Conservation (phyloP, 148 eudicot species). For the Gaultheria prostrata region DNA sequence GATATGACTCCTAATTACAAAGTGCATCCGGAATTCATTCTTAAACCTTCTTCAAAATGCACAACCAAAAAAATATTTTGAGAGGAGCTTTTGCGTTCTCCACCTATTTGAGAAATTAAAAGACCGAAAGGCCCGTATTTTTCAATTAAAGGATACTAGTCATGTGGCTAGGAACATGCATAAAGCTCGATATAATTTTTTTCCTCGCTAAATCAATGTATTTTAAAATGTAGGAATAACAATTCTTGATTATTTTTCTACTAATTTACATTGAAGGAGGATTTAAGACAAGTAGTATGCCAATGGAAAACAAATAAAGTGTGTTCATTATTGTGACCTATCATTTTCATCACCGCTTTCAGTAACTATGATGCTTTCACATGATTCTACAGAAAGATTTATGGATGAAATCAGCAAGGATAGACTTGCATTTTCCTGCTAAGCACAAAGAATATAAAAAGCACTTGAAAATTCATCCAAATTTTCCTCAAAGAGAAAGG, state of each 20-base stretch:
- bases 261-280: neutral
- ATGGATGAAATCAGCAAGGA: neutral
- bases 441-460: neutral
- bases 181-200: too few relatives aligned
- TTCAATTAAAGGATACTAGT: too few relatives aligned
- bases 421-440: neutral
- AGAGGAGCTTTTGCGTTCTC: neutral
- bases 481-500: conserved; percentile 1
- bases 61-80: too few relatives aligned
- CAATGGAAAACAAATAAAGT: neutral
- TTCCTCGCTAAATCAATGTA: neutral
- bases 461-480: neutral
- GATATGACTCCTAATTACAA: too few relatives aligned
- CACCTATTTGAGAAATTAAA: neutral
- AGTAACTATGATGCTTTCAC: neutral
- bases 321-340: neutral
- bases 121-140: neutral
- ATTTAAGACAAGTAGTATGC: neutral
- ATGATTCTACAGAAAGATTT: neutral
- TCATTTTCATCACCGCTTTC: neutral
- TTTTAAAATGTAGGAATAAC: neutral
- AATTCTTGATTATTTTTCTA: neutral
- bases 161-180: too few relatives aligned
- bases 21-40: too few relatives aligned
- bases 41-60: too few relatives aligned